phyloP scores from a whole-genome alignment of 176 grass and related monocot species.

The Cocos nucifera region DNA sequence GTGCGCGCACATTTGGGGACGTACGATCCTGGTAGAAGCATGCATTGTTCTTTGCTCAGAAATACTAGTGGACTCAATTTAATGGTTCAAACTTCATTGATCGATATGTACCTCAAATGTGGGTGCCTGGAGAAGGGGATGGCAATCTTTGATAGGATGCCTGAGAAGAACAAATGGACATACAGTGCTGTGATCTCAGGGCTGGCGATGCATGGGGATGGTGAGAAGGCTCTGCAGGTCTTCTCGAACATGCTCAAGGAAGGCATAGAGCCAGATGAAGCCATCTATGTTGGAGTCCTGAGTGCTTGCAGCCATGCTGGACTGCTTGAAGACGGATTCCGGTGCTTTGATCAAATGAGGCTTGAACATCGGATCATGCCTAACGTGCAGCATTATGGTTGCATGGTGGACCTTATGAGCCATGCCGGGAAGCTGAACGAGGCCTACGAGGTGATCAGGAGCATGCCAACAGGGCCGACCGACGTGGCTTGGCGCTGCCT shows the following conservation, averaged over 20 bases:
- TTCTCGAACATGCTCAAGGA: constrained; percentile 54
- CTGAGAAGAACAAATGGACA: constrained; percentile 41
- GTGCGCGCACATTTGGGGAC: constrained; percentile 46
- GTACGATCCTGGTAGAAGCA: constrained; percentile 39
- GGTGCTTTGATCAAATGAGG: constrained; percentile 76
- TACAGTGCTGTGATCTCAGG: constrained; percentile 61
- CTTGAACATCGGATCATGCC: constrained; percentile 48
- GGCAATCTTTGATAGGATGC: constrained; percentile 37
- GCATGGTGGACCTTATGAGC: constrained; percentile 68
- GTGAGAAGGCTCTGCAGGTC: constrained; percentile 35
- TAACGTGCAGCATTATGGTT: constrained; percentile 68
- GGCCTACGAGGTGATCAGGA: constrained; percentile 41
- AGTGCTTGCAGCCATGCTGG: constrained; percentile 63
- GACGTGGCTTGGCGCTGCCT: constrained; percentile 55
- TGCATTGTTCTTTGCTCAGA: constrained; percentile 48
- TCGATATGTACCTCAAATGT: constrained; percentile 78
- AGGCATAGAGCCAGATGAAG: constrained; percentile 39
- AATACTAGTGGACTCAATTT: constrained; percentile 41
- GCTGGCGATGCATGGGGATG: constrained; percentile 52
- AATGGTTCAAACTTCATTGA: constrained; percentile 52
- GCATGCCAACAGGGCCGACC: constrained; percentile 44
- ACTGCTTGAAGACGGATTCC: constrained; percentile 51
- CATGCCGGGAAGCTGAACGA: constrained; percentile 49
- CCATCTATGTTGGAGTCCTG: constrained; percentile 59
- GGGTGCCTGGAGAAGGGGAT: constrained; percentile 38